Evolutionary conservation across 257 asterid genomes (phyloP), one percentile per base, ranked within the genome.

Genomic region (Linaria vulgaris): DNA sequence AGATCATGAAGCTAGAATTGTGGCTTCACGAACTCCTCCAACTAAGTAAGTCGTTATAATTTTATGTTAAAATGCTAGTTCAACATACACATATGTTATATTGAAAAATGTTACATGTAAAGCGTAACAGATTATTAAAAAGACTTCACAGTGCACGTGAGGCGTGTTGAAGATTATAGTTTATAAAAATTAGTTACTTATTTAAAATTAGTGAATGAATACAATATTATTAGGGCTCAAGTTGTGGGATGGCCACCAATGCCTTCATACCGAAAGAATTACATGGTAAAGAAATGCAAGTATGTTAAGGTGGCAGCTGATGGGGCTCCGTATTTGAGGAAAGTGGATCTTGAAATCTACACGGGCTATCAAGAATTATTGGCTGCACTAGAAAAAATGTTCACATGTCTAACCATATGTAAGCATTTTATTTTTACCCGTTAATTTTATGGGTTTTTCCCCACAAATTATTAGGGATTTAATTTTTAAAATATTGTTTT

Each of bases 211-310:
- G 38, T 48, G 48, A 15, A 16, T 21, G 2, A 39, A 47, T 25
- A 16, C 10, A 30, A 38, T 8, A 12, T 38, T n/a, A 52, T 17
- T 47, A 88, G 96, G 79, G 70, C 71, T 64, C 82, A 73, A 63
- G 78, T 83, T 57, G 84, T 88, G 67, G 96, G 96, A 50, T 88
- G 96, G 94, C 96, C 96, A 47, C 96, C 96, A 14, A 85, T 88
- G 78, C 81, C 80, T 73, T 75, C 89, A 54, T 65, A 72, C 66
- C 69, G 84, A 51, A 88, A 72, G 78, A 83, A 78, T 53, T 44
- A 64, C 61, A 61, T 76, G 73, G 70, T 63, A 56, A 82, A 77
- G 63, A 58, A 60, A 9, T 21, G 88, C 71, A 88, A 79, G 59
- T 85, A 74, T 56, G 94, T 88, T 70, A 88, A 85, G 74, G 91